phyloP scores from a whole-genome alignment of 2,329 filamentous ascomycete species.

The Microdochium trichocladiopsis region DNA sequence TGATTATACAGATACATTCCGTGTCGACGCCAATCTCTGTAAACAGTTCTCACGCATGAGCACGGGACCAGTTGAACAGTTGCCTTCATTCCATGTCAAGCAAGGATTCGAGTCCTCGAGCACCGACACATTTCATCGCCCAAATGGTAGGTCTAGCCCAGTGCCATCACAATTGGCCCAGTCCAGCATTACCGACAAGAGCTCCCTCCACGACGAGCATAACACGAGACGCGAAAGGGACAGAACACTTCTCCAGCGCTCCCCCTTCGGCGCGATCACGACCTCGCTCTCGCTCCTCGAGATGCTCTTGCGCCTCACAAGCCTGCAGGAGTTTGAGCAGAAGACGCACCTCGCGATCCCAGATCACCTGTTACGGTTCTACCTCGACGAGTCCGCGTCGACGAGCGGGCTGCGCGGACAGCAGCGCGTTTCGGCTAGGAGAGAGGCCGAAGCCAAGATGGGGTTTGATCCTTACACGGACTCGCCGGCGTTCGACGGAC shows the following conservation, averaged over 20 bases:
- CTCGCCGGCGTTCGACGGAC: too few relatives aligned
- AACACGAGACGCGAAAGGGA: constrained; percentile 10
- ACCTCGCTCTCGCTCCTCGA: constrained; percentile 71
- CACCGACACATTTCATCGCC: background rate
- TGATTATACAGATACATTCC: background rate
- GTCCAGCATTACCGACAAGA: background rate
- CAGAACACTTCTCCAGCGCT: constrained; percentile 27
- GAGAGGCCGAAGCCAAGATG: constrained; percentile 39
- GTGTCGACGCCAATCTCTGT: background rate
- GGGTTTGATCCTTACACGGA: constrained; percentile 52
- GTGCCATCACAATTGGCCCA: too few relatives aligned
- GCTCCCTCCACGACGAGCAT: background rate
- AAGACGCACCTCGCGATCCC: constrained; percentile 81
- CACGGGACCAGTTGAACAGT: background rate
- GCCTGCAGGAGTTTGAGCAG: constrained; percentile 89
- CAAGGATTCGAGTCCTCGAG: background rate
- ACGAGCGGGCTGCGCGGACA: constrained; percentile 42
- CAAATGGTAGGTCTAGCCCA: too few relatives aligned
- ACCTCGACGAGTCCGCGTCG: constrained; percentile 56
- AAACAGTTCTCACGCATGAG: background rate
- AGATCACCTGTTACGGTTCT: constrained; percentile 84
- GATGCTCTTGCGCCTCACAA: constrained; percentile 77
- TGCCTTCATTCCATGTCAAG: too few relatives aligned
- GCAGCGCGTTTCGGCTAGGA: constrained; percentile 33
- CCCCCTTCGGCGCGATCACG: constrained; percentile 43